Evolutionary conservation across 768 basidiomycete genomes (phyloP).

Genomic region (Pleurotus salmoneostramineus): DNA sequence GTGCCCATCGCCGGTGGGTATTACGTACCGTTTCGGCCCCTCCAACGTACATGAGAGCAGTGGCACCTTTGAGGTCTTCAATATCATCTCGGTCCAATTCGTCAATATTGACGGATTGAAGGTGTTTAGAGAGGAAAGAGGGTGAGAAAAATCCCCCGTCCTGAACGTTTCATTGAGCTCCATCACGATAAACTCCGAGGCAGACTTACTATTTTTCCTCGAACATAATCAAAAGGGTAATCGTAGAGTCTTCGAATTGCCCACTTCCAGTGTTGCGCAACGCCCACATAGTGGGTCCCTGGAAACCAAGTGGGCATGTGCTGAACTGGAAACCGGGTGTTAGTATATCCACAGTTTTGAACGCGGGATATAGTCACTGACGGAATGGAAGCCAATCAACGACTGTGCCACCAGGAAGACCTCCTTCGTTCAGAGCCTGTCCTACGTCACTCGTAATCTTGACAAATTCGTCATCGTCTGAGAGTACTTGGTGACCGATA

Average conservation of each 20-base stretch:
- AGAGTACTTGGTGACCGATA: constrained; percentile 14
- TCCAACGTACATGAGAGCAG: background rate
- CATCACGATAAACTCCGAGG: background rate
- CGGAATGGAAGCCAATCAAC: constrained; percentile 16
- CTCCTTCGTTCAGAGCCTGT: constrained; percentile 6
- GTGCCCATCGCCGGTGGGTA: background rate
- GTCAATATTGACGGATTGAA: background rate
- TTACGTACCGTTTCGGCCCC: constrained; percentile 9
- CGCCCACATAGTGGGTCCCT: constrained; percentile 2
- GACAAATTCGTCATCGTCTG: constrained; percentile 13
- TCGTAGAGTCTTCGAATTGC: background rate
- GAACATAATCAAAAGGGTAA: background rate
- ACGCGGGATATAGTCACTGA: background rate
- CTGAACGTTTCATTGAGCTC: background rate
- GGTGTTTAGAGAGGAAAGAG: background rate
- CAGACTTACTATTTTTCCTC: background rate
- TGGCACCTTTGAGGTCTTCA: background rate
- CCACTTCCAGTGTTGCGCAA: background rate
- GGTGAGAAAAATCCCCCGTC: background rate
- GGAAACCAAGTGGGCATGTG: constrained; percentile 6
- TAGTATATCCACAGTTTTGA: background rate
- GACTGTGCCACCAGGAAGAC: constrained; percentile 11
- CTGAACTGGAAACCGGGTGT: background rate
- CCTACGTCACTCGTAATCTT: constrained; percentile 8
- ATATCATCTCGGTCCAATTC: background rate